Conservation (phyloP, 495 filamentous ascomycete genomes). For the Podospora bellae-mahoneyi region DNA sequence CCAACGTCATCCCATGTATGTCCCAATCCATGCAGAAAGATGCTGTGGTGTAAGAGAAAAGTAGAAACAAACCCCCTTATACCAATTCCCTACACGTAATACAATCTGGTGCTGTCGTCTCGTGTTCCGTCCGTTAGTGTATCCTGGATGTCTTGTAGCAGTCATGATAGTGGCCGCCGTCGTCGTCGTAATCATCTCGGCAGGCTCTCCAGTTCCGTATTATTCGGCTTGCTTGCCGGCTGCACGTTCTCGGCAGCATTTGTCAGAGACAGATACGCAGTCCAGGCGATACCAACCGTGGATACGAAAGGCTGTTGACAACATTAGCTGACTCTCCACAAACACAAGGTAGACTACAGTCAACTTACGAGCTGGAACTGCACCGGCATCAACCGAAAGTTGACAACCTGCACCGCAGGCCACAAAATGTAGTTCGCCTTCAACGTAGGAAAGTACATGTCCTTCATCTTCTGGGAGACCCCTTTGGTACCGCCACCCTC, state of each 20-base stretch:
- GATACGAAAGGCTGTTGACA: conserved; percentile 83
- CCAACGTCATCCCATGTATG: conserved; percentile 7
- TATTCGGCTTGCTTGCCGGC: neutral
- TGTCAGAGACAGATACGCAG: conserved; percentile 92
- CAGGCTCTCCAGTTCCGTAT: neutral
- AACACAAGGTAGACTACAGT: neutral
- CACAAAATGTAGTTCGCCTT: conserved; percentile 97
- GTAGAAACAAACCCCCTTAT: neutral
- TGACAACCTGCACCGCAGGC: conserved; percentile 94
- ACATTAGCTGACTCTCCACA: neutral
- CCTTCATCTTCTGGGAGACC: conserved; percentile 78
- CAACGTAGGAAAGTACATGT: conserved; percentile 88
- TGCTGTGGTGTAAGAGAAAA: neutral
- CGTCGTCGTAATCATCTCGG: neutral
- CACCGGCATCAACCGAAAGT: conserved; percentile 91
- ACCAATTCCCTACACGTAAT: neutral
- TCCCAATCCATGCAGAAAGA: neutral
- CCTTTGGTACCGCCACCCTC: conserved; percentile 86
- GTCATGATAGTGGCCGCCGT: neutral
- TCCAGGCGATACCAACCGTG: conserved; percentile 96
- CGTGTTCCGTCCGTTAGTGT: neutral
- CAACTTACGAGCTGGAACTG: conserved; percentile 90
- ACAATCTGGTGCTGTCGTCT: neutral
- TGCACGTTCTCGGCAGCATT: conserved; percentile 74
- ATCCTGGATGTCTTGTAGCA: neutral